Conservation (phyloP, 257 asterid species). For the Nicotiana tomentosiformis region DNA sequence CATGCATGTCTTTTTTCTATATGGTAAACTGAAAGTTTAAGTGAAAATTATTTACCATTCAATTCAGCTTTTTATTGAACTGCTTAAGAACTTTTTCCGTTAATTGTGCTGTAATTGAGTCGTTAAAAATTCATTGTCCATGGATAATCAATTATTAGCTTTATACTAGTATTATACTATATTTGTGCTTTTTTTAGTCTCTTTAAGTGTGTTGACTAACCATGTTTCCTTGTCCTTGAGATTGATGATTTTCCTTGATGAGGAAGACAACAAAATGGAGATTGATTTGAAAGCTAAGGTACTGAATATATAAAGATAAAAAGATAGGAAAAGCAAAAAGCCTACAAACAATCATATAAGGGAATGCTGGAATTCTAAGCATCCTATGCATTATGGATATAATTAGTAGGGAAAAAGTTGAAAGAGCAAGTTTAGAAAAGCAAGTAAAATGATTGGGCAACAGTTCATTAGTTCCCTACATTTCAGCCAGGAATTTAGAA, state of each 20-base stretch:
- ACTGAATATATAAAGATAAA: background rate
- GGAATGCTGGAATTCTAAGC: constrained; percentile 36
- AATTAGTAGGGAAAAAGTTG: background rate
- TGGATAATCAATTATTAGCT: background rate
- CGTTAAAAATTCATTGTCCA: background rate
- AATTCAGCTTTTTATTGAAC: background rate
- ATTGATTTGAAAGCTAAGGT: constrained; percentile 10
- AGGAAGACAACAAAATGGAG: constrained; percentile 35
- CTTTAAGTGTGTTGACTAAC: background rate
- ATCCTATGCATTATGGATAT: constrained; percentile 40
- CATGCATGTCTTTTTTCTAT: no score
- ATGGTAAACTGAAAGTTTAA: no score
- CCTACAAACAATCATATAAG: constrained; percentile 24
- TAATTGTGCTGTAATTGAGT: background rate
- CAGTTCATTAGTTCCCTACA: background rate
- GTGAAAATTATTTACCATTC: no score
- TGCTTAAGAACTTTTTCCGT: background rate
- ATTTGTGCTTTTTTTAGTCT: background rate
- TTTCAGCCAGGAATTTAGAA: background rate
- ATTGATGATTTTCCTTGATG: constrained; percentile 32
- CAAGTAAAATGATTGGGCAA: background rate
- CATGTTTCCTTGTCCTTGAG: background rate
- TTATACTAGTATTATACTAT: background rate
- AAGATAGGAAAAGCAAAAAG: constrained; percentile 7
- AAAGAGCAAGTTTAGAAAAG: background rate